A percentile compares a stretch with the other conserved stretches of the same genome.
These are phyloP conservation scores for Saccharomycopsis sp. DNA, from an alignment of 805 yeast genomes.

Conservation along the genomic window DNA sequence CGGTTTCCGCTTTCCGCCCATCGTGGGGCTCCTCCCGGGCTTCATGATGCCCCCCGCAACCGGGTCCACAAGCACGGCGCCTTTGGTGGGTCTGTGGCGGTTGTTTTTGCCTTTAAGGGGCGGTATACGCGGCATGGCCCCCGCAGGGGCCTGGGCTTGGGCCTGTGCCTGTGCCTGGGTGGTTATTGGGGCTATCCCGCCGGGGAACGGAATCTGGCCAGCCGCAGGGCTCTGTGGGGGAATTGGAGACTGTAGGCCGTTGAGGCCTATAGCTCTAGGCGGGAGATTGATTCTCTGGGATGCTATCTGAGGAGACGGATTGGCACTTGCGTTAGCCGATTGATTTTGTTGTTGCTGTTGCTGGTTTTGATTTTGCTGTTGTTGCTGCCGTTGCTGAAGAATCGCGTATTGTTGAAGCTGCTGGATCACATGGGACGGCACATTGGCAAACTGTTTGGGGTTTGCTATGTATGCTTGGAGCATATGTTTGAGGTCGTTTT, in stretches of 20 bases:
- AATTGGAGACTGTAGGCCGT: constrained; percentile 22
- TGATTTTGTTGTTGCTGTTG: constrained; percentile 13
- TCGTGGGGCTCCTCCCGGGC: constrained; percentile 26
- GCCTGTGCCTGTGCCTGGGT: constrained; percentile 4
- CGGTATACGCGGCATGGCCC: not conserved
- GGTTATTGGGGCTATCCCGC: constrained; percentile 5
- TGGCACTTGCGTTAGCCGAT: not conserved
- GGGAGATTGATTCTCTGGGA: constrained; percentile 23
- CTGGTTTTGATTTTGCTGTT: constrained; percentile 23
- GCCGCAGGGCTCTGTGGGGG: constrained; percentile 13
- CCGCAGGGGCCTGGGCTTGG: not conserved
- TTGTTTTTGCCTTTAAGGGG: not conserved
- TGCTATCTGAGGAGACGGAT: constrained; percentile 14
- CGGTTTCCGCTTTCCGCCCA: constrained; percentile 28
- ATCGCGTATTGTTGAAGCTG: constrained; percentile 20
- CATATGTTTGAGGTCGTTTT: constrained; percentile 13
- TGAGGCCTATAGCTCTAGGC: not conserved
- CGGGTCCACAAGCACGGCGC: not conserved
- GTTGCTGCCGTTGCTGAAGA: constrained; percentile 18
- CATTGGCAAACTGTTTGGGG: constrained; percentile 24
- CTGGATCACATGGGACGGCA: constrained; percentile 18
- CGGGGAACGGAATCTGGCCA: constrained; percentile 7
- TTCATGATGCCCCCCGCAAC: not conserved
- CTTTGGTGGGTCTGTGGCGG: not conserved
- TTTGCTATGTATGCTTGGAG: constrained; percentile 24